These are phyloP conservation scores for Pythium rhizo-oryzae DNA, from an alignment of 352 stramenopile genomes.

Conservation along the genomic window DNA sequence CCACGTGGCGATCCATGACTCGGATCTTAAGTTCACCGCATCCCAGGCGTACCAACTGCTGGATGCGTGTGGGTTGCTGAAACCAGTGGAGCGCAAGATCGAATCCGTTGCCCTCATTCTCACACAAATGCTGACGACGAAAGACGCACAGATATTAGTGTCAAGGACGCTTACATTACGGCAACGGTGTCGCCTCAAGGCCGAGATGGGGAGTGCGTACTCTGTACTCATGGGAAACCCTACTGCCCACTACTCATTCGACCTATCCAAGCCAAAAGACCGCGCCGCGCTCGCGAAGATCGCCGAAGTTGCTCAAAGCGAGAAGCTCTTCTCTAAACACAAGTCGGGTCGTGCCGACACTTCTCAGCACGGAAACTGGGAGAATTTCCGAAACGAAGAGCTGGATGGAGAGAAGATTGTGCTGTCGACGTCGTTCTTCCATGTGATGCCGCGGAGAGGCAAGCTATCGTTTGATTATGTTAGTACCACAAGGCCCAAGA, in stretches of 20 bases:
- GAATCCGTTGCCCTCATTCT: constrained; percentile 73
- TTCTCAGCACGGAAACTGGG: constrained; percentile 90
- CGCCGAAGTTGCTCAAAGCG: constrained; percentile 80
- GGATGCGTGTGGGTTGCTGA: constrained; percentile 70
- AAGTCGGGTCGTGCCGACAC: constrained; percentile 66
- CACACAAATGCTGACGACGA: constrained; percentile 83
- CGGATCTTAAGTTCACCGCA: constrained; percentile 79
- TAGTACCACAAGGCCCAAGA: constrained; percentile 73
- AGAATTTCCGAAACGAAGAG: constrained; percentile 92
- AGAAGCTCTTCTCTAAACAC: constrained; percentile 77
- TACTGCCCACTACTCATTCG: constrained; percentile 80
- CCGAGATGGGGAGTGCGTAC: constrained; percentile 82
- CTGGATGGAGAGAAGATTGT: constrained; percentile 74
- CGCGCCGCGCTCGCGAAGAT: constrained; percentile 76
- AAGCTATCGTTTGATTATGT: constrained; percentile 92
- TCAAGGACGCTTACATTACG: constrained; percentile 64
- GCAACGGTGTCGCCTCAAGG: constrained; percentile 78
- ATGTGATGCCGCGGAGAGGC: constrained; percentile 61
- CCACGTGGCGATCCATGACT: constrained; percentile 73
- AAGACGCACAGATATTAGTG: constrained; percentile 76
- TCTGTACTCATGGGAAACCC: constrained; percentile 84
- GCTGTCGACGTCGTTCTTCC: constrained; percentile 81
- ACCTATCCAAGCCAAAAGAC: constrained; percentile 77
- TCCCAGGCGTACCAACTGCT: constrained; percentile 82
- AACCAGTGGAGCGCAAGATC: constrained; percentile 54